These are phyloP conservation scores for Aureobasidium subglaciale DNA, from an alignment of 2,329 filamentous ascomycete genomes.

Conservation along the genomic window DNA sequence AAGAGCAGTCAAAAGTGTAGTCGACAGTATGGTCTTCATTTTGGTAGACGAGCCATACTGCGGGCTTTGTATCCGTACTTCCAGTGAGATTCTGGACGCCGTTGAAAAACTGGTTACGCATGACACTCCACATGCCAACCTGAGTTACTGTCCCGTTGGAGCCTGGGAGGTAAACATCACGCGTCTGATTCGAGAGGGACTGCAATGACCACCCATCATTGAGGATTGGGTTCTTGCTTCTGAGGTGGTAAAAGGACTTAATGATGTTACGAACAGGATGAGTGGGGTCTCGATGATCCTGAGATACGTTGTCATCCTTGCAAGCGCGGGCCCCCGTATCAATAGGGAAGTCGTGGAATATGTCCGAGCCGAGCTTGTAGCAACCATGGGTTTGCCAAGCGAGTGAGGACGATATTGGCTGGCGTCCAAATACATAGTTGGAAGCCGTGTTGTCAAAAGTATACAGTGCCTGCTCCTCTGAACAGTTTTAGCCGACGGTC, in stretches of 20 bases:
- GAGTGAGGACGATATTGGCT: slow-evolving; percentile 53
- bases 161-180: slow-evolving; percentile 44
- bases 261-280: slow-evolving; percentile 55
- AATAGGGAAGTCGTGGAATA: slow-evolving; percentile 53
- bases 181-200: slow-evolving; percentile 51
- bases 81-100: slow-evolving; percentile 39
- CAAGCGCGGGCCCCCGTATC: slow-evolving; percentile 49
- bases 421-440: slow-evolving; percentile 60
- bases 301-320: slow-evolving; percentile 48
- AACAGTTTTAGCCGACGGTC: not conserved
- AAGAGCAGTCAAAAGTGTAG: slow-evolving; percentile 52
- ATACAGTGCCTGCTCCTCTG: slow-evolving; percentile 58
- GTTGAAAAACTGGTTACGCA: slow-evolving; percentile 43
- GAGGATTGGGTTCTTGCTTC: slow-evolving; percentile 49
- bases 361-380: slow-evolving; percentile 48
- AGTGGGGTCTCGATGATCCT: slow-evolving; percentile 57
- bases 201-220: slow-evolving; percentile 53
- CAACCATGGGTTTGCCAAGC: slow-evolving; percentile 61
- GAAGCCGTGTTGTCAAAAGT: slow-evolving; percentile 55
- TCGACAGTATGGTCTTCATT: slow-evolving; percentile 43
- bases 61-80: slow-evolving; percentile 28
- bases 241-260: slow-evolving; percentile 55
- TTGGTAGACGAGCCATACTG: slow-evolving; percentile 47
- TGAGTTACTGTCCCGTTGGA: slow-evolving; percentile 48
- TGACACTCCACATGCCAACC: slow-evolving; percentile 54